These are phyloP conservation scores for Prasinococcaceae sp. DNA, from an alignment of 139 green algal genomes.

Conservation along the genomic window DNA sequence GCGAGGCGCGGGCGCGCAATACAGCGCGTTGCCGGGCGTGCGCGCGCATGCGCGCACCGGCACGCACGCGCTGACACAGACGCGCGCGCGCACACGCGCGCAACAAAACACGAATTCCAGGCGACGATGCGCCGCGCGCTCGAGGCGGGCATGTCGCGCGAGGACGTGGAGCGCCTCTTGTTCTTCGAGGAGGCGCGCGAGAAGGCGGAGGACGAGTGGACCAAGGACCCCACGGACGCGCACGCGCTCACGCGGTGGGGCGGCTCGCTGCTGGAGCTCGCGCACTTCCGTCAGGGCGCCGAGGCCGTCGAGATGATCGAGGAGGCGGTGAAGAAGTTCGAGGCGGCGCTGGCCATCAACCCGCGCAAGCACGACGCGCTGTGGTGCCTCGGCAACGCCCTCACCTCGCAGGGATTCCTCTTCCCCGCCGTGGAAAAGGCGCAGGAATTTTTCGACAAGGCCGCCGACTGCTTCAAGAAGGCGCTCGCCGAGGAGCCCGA, in stretches of 20 bases:
- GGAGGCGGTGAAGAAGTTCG: slow-evolving; percentile 66
- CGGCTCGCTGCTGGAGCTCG: slow-evolving; percentile 86
- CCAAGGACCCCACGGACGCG: slow-evolving; percentile 60
- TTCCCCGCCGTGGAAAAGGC: slow-evolving; percentile 40
- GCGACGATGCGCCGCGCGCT: too few relatives aligned
- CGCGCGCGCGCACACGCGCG: too few relatives aligned
- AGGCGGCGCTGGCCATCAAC: slow-evolving; percentile 62
- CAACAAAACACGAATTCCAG: too few relatives aligned
- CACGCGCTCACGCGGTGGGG: slow-evolving; percentile 82
- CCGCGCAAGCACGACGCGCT: slow-evolving; percentile 58
- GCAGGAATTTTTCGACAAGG: slow-evolving; percentile 61
- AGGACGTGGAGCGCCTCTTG: slow-evolving; percentile 32
- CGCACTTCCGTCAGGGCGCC: slow-evolving; percentile 75
- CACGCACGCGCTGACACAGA: too few relatives aligned
- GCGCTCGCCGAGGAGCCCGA: slow-evolving; percentile 59
- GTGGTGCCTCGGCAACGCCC: slow-evolving; percentile 94
- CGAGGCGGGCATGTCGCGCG: slow-evolving; percentile 14
- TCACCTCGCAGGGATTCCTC: slow-evolving; percentile 71
- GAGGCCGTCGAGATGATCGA: slow-evolving; percentile 78
- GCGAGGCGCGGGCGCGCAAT: too few relatives aligned
- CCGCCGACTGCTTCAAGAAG: slow-evolving; percentile 60
- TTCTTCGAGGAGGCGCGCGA: slow-evolving; percentile 82
- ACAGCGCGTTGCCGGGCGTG: too few relatives aligned
- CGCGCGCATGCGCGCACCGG: too few relatives aligned
- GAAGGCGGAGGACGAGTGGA: slow-evolving; percentile 58